Percentiles rank a stretch among this genome's conserved stretches.
phyloP scores from a whole-genome alignment of 2,329 filamentous ascomycete genomes.

The Cordyceps fumosorosea region DNA sequence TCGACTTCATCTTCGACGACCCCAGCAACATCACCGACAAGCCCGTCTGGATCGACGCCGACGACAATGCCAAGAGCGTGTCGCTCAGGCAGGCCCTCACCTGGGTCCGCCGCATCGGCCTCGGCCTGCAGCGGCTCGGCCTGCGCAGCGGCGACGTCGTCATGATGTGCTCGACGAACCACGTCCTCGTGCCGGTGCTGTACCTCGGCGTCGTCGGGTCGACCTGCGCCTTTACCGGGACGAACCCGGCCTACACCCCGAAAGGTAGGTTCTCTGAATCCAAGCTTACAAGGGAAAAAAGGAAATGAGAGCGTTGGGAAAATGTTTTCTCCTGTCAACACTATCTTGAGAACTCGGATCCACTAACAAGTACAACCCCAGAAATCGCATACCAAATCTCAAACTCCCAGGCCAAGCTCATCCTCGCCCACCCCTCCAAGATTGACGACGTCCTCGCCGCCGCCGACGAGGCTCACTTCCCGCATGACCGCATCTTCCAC shows the following conservation, averaged over 20 bases:
- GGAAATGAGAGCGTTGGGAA: too few relatives aligned
- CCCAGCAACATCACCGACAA: constrained; percentile 30
- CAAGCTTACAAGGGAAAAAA: background rate
- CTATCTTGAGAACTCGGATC: too few relatives aligned
- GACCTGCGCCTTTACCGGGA: constrained; percentile 47
- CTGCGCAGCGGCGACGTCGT: constrained; percentile 43
- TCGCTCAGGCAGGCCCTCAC: constrained; percentile 40
- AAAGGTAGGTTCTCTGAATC: constrained; percentile 29
- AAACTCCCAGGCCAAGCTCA: constrained; percentile 41
- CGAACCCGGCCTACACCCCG: constrained; percentile 45
- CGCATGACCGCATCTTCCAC: constrained; percentile 37
- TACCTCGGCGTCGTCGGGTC: constrained; percentile 48
- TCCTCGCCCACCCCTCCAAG: constrained; percentile 43
- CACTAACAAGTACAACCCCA: constrained; percentile 17
- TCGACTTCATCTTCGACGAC: constrained; percentile 30
- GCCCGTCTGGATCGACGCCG: constrained; percentile 48
- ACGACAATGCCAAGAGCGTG: constrained; percentile 35
- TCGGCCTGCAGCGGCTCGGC: constrained; percentile 40
- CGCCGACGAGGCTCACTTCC: constrained; percentile 33
- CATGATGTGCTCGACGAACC: constrained; percentile 48
- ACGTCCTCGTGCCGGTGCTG: constrained; percentile 47
- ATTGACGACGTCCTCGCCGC: constrained; percentile 38
- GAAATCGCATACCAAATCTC: constrained; percentile 46
- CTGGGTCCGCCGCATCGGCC: constrained; percentile 46
- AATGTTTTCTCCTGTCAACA: too few relatives aligned